phyloP scores from a whole-genome alignment of 1,284 basidiomycete genomes.

The Leccinum ponderosum region DNA sequence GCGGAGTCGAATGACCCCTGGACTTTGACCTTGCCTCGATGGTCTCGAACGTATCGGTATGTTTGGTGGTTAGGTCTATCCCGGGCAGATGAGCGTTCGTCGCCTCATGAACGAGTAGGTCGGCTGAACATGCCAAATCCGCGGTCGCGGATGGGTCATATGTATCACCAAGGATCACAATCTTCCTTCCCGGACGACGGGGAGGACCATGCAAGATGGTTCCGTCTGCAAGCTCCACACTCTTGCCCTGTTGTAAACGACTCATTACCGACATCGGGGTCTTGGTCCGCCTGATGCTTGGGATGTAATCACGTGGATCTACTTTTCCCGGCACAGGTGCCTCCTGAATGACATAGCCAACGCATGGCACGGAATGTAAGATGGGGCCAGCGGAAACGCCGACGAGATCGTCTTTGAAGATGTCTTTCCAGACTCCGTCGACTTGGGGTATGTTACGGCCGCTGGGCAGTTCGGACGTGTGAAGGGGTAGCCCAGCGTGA shows the following conservation, averaged over 20 bases:
- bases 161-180: conserved; percentile 83
- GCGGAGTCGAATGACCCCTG: conserved; percentile 91
- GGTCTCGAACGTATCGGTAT: conserved; percentile 55
- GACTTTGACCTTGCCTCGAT: conserved; percentile 71
- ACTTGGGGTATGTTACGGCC: conserved; percentile 69
- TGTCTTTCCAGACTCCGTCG: conserved; percentile 71
- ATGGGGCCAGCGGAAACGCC: conserved; percentile 86
- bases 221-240: conserved; percentile 76
- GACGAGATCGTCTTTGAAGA: conserved; percentile 61
- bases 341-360: conserved; percentile 84
- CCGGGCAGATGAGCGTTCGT: conserved; percentile 89
- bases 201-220: conserved; percentile 74
- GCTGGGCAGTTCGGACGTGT: conserved; percentile 56
- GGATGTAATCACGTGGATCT: conserved; percentile 62
- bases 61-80: conserved; percentile 56
- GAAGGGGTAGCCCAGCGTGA: conserved; percentile 45
- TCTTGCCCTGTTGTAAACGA: conserved; percentile 66
- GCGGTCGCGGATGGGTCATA: conserved; percentile 70
- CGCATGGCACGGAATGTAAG: conserved; percentile 76
- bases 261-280: conserved; percentile 75
- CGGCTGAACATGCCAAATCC: conserved; percentile 57
- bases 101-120: conserved; percentile 82
- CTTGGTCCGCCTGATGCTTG: conserved; percentile 66
- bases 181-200: conserved; percentile 66
- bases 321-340: conserved; percentile 77